Base-by-base conservation (phyloP, 805 yeast species). In the Metschnikowia bowlesiae region DNA sequence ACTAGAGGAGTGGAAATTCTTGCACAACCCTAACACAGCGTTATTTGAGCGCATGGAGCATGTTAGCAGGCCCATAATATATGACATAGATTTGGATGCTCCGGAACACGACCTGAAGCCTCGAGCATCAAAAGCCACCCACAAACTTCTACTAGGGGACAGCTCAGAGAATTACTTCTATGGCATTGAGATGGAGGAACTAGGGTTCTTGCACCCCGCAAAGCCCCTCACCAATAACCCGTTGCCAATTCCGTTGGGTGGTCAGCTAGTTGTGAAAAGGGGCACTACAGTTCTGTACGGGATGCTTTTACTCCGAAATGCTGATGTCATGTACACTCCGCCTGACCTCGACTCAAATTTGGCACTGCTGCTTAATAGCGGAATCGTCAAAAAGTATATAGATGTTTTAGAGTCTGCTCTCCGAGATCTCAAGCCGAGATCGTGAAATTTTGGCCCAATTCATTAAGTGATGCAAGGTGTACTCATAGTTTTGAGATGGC, bases 111-210 rank as follows among this genome's bases (percentile, higher is more conserved):
- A 55, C 3, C 48, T 35, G 8, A 44, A 38, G 8, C 9, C 43
- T 9, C 47, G 48, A 3, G 9, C 42, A 6, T 13, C 48, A 8
- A 47, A 46, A 28, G 56, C 53, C 10, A 66, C 75, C 0, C 84
- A 69, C 61, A 84, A 83, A 55, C 63, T 87, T 18, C 76, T 83
- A 0, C 62, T 87, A 31, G 83, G 80, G 59, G 89, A 83, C 55
- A 61, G 68, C 10, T 52, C 54, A 14, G 83, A 83, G 2, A 75
- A 77, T 40, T 62, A 76, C 14, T 71, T 78, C 49, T 84, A 73
- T 60, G 94, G 82, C 0, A 72, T 83, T 39, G 90, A 85, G 58
- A 57, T 73, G 14, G 81, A 78, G 46, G 76, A 78, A 36, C 57
- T 85, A 36, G 63, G 72, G 1, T 83, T 84, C 65, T 60, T 83